Conservation (phyloP, 2,329 filamentous ascomycete genomes). For the Cryphonectria carpinicola region DNA sequence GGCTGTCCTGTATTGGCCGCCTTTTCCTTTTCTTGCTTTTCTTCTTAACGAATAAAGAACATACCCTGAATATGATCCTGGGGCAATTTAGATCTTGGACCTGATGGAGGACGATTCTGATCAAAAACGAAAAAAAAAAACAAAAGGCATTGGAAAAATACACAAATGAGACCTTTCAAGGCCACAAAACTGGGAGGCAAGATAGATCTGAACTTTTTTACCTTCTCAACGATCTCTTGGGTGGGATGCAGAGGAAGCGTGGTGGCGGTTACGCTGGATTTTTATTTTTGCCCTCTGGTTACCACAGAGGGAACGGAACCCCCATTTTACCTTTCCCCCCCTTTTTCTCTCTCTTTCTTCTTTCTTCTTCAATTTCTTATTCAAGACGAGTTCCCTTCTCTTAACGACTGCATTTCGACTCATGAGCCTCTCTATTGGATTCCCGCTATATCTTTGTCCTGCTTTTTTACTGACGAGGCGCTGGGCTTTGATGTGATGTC, state of each 20-base stretch:
- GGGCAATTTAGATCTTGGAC: slow-evolving; percentile 8
- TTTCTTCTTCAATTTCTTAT: neutral
- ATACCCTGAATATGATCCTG: neutral
- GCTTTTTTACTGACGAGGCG: neutral
- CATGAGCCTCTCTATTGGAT: slow-evolving; percentile 1
- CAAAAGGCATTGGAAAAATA: neutral
- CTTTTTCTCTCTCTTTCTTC: neutral
- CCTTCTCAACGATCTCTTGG: slow-evolving; percentile 5
- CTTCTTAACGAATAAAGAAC: neutral
- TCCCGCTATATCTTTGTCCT: neutral
- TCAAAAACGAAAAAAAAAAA: slow-evolving; percentile 9
- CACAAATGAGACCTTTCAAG: neutral
- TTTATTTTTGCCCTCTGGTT: neutral
- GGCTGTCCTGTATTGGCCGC: neutral
- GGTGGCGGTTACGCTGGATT: neutral
- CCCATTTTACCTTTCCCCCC: neutral
- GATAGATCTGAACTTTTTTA: slow-evolving; percentile 8
- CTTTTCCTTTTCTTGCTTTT: neutral
- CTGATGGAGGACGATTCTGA: neutral
- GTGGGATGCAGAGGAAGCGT: neutral
- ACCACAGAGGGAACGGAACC: neutral
- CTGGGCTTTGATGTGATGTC: neutral
- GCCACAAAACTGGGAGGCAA: slow-evolving; percentile 8
- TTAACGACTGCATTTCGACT: neutral
- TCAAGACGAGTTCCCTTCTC: neutral